These are phyloP conservation scores for Trichoderma sp. DNA, from an alignment of 2,329 filamentous ascomycete species.

Conservation along the genomic window DNA sequence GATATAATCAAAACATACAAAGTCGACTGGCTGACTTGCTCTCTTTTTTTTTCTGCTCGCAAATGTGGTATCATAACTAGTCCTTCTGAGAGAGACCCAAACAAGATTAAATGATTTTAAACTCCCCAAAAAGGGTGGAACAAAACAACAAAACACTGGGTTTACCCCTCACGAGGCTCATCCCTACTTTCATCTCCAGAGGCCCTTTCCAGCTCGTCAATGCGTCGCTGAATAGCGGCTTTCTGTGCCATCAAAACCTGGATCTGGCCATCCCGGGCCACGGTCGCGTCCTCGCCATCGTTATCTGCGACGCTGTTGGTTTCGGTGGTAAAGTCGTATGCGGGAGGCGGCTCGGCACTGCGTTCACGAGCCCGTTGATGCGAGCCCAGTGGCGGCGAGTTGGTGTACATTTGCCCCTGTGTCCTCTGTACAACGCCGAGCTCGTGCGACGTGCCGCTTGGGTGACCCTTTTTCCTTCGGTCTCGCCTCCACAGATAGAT, in stretches of 20 bases:
- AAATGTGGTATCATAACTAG: conserved; percentile 11
- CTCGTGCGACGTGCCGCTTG: conserved; percentile 23
- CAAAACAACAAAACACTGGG: neutral
- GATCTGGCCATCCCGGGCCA: conserved; percentile 32
- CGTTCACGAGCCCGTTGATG: conserved; percentile 4
- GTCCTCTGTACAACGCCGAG: conserved; percentile 25
- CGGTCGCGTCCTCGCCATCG: conserved; percentile 23
- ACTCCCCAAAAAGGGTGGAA: neutral
- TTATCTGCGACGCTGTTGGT: conserved; percentile 26
- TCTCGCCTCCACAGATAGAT: conserved; percentile 28
- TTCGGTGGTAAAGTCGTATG: conserved; percentile 31
- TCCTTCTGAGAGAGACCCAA: neutral
- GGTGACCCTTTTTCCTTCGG: neutral
- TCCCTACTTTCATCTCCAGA: conserved; percentile 1
- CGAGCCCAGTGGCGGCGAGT: neutral
- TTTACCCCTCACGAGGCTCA: neutral
- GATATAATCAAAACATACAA: neutral
- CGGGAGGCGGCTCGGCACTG: conserved; percentile 31
- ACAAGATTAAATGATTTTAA: neutral
- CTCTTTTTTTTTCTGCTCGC: neutral
- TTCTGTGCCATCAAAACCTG: conserved; percentile 35
- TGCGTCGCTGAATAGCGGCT: conserved; percentile 35
- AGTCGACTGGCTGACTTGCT: neutral
- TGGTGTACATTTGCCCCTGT: conserved; percentile 20
- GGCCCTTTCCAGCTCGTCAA: conserved; percentile 33